A percentile compares a stretch with the other conserved stretches of the same genome.
Evolutionary conservation across 768 basidiomycete genomes (phyloP).

Genomic region (Daedaleopsis sinensis): DNA sequence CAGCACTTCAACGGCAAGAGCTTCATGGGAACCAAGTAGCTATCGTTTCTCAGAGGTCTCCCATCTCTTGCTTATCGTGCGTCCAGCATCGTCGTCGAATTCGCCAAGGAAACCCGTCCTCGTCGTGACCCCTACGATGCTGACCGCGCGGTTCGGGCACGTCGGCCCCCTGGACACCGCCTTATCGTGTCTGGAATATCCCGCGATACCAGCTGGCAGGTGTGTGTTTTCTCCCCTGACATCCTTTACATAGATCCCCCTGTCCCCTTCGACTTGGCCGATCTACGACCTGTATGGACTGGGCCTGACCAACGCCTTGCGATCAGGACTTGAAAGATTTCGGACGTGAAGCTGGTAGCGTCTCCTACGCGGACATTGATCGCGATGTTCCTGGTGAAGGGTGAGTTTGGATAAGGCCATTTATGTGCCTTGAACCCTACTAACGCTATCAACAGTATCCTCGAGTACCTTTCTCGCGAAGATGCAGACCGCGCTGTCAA

Average conservation of each 20-base stretch:
- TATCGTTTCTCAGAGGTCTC: constrained; percentile 8
- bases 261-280: not conserved
- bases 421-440: not conserved
- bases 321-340: constrained; percentile 96
- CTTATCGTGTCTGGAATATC: constrained; percentile 88
- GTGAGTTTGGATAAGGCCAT: constrained; percentile 47
- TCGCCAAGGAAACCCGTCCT: constrained; percentile 90
- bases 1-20: constrained; percentile 83
- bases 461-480: constrained; percentile 86
- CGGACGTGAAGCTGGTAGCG: constrained; percentile 90
- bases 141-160: constrained; percentile 66
- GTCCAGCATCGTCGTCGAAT: constrained; percentile 89
- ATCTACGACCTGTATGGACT: constrained; percentile 15
- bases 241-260: not conserved
- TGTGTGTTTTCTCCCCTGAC: constrained; percentile 47
- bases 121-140: constrained; percentile 76
- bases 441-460: constrained; percentile 54
- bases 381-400: constrained; percentile 85
- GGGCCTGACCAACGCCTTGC: constrained; percentile 30
- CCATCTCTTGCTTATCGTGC: not conserved
- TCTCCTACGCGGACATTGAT: constrained; percentile 95
- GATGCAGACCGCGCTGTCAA: constrained; percentile 95
- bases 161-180: constrained; percentile 80
- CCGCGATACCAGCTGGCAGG: constrained; percentile 98
- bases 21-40: constrained; percentile 87